Conservation (phyloP, 2,329 filamentous ascomycete species). For the Colletotrichum neosansevieriae region DNA sequence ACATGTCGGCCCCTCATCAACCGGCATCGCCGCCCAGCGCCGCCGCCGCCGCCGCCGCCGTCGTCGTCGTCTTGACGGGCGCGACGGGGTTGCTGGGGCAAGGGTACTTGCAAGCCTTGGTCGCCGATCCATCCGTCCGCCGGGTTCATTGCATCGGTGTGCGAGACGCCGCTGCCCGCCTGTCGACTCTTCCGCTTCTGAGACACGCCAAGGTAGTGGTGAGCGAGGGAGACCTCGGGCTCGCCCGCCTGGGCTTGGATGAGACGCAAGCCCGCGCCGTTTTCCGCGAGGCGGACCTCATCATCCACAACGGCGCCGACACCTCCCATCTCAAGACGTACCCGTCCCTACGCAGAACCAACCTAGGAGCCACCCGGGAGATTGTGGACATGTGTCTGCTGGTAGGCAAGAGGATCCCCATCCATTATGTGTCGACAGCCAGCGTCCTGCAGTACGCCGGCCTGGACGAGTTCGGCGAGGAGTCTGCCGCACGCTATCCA, state of each 20-base stretch:
- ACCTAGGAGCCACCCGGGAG: conserved; percentile 48
- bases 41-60: neutral
- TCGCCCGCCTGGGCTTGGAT: conserved; percentile 53
- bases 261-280: conserved; percentile 24
- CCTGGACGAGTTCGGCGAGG: conserved; percentile 15
- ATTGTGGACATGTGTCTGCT: conserved; percentile 44
- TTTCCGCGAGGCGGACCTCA: conserved; percentile 50
- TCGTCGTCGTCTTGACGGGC: conserved; percentile 37
- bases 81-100: conserved; percentile 41
- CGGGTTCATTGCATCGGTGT: conserved; percentile 39
- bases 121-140: conserved; percentile 11
- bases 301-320: conserved; percentile 59
- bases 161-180: neutral
- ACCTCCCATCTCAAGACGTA: conserved; percentile 49
- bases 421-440: conserved; percentile 54
- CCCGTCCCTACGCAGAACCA: conserved; percentile 44
- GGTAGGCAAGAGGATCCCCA: conserved; percentile 43
- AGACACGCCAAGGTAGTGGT: too few relatives aligned
- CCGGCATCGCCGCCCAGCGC: neutral
- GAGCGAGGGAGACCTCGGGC: conserved; percentile 51
- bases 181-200: too few relatives aligned
- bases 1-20: too few relatives aligned
- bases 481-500: conserved; percentile 26
- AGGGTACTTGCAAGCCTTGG: conserved; percentile 29
- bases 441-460: conserved; percentile 40